Percentiles rank a stretch among this genome's conserved stretches.
phyloP scores from a whole-genome alignment of 2,329 filamentous ascomycete species.

The Diaporthe sp. region DNA sequence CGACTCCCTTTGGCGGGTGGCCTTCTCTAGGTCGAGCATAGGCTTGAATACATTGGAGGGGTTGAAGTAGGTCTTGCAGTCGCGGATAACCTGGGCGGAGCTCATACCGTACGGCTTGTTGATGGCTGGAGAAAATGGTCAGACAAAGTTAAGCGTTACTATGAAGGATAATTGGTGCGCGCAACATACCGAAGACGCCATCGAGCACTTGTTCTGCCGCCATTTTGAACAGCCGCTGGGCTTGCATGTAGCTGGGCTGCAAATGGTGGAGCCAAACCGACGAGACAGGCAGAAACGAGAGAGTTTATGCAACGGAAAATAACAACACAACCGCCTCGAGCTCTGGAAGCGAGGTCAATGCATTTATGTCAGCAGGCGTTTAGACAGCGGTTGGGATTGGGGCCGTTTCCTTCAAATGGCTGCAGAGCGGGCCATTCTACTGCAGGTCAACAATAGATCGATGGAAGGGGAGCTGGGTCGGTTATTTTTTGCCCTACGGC shows the following conservation, averaged over 20 bases:
- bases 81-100: slow-evolving; percentile 91
- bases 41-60: slow-evolving; percentile 84
- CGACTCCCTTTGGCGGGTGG: slow-evolving; percentile 68
- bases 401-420: background rate
- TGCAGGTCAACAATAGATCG: background rate
- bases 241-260: slow-evolving; percentile 40
- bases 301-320: background rate
- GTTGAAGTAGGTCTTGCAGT: slow-evolving; percentile 88
- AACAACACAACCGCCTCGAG: background rate
- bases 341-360: background rate
- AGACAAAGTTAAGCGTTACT: background rate
- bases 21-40: slow-evolving; percentile 76
- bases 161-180: background rate
- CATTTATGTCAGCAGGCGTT: background rate
- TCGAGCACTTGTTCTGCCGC: slow-evolving; percentile 67
- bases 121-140: slow-evolving; percentile 73
- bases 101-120: slow-evolving; percentile 91
- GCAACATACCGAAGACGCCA: slow-evolving; percentile 69
- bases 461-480: slow-evolving; percentile 6
- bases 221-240: slow-evolving; percentile 60
- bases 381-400: background rate
- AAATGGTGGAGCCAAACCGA: background rate
- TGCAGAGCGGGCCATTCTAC: slow-evolving; percentile 10
- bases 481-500: slow-evolving; percentile 34
- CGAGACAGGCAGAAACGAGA: background rate